phyloP scores from a whole-genome alignment of 75 land plant species.

The Cunninghamia lanceolata region DNA sequence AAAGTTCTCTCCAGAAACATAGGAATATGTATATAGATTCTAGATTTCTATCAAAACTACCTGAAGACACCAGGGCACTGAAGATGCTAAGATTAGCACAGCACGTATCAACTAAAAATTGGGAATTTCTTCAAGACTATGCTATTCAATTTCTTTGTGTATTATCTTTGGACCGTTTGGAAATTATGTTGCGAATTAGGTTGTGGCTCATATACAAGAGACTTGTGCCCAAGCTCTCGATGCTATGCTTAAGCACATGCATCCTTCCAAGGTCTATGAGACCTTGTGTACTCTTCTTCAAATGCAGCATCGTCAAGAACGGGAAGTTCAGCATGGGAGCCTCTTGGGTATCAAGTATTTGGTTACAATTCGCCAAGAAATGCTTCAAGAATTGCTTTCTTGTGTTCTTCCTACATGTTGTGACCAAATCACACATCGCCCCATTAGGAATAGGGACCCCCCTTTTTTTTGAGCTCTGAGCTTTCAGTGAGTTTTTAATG shows the following conservation, averaged over 20 bases:
- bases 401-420: conserved; percentile 82
- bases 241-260: conserved; percentile 87
- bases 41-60: conserved; percentile 14
- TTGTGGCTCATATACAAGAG: conserved; percentile 96
- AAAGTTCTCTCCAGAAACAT: background rate
- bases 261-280: conserved; percentile 70
- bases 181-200: conserved; percentile 98
- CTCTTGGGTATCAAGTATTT: no score
- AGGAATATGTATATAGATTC: background rate
- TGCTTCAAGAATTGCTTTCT: no score
- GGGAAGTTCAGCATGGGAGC: conserved; percentile 99
- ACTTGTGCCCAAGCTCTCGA: conserved; percentile 98
- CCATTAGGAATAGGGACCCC: no score
- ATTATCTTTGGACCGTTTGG: conserved; percentile 92
- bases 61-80: conserved; percentile 42
- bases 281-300: conserved; percentile 78
- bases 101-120: conserved; percentile 72
- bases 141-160: conserved; percentile 87
- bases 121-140: conserved; percentile 95
- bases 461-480: no score
- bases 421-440: no score
- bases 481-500: no score
- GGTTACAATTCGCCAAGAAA: no score
- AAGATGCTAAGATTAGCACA: conserved; percentile 51
- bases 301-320: conserved; percentile 94